Base-by-base conservation (phyloP, 768 basidiomycete species). In the Mycena sanguinolenta region DNA sequence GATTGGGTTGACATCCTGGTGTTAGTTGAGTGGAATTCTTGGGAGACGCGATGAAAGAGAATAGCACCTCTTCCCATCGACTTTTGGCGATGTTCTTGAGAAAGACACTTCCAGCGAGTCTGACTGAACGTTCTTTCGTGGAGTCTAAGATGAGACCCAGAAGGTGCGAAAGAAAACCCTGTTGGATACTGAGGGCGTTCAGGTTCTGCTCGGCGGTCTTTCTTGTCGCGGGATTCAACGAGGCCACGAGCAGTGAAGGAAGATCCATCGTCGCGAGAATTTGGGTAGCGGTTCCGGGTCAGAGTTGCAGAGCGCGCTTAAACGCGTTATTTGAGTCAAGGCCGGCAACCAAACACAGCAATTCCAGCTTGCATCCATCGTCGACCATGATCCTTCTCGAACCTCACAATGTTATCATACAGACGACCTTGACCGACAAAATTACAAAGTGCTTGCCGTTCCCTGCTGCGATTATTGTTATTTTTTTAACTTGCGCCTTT, bases 371-470 rank as follows among this genome's bases (percentile, higher is more conserved):
- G n/a, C n/a, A n/a, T n/a, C n/a, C n/a, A n/a, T n/a, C 19, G 12
- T 36, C 68, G 16, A 57, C 72, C 52, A 73, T 73, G 72, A 73
- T 73, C 61, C 65, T 73, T 28, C 72, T 73, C 53, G 72, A 98
- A 95, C 87, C 95, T 23, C 94, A 97, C 77, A 97, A 95, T 81
- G 91, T 94, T 73, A 96, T 98, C 80, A 97, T 98, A 74, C 92
- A 96, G 77, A 92, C 91, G 21, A 96, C 96, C 27, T 84, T 99
- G 65, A 83, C 88, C 6, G 97, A 98, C 75, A 96, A 97, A 82
- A 87, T 92, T 68, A 82, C 84, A 74, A 97, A 96, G 97, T 97
- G 78, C 75, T 74, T 71, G 6, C 21, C 28, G 59, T 46, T 32
- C 27, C n/a, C 23, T 53, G 25, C 17, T 4, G 23, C 30, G 59